Percentiles rank a stretch among this genome's conserved stretches.
Conservation (phyloP, 768 basidiomycete species). For the Pulveroboletus ravenelii region DNA sequence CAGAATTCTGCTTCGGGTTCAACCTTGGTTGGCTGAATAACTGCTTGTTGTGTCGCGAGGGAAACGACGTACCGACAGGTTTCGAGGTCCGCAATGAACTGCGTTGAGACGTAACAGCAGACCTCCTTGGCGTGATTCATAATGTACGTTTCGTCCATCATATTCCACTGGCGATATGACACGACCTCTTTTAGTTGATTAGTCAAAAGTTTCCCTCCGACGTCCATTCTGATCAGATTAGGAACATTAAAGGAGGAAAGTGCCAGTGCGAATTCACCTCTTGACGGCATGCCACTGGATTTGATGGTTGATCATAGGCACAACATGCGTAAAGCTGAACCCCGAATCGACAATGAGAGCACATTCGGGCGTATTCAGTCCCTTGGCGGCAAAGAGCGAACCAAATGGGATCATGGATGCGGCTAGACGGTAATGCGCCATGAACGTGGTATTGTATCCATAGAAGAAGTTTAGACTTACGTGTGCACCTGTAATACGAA, state of each 20-base stretch:
- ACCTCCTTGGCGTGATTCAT: constrained; percentile 90
- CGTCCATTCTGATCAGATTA: constrained; percentile 65
- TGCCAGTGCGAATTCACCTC: constrained; percentile 44
- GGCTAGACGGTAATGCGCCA: constrained; percentile 42
- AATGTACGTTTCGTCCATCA: constrained; percentile 96
- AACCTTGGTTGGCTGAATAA: constrained; percentile 35
- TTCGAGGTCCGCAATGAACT: constrained; percentile 73
- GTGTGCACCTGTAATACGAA: constrained; percentile 74
- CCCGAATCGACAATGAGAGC: constrained; percentile 82
- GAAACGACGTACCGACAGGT: constrained; percentile 62
- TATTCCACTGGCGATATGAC: constrained; percentile 95
- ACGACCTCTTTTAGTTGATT: constrained; percentile 93
- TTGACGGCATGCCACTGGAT: constrained; percentile 80
- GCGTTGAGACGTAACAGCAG: constrained; percentile 79
- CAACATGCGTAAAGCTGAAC: constrained; percentile 90
- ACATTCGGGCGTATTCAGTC: constrained; percentile 64
- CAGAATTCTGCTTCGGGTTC: constrained; percentile 54
- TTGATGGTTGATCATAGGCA: constrained; percentile 72
- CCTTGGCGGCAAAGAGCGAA: constrained; percentile 52
- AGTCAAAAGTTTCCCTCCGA: constrained; percentile 92
- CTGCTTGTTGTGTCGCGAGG: constrained; percentile 14
- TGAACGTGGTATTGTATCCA: constrained; percentile 20
- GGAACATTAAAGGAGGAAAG: constrained; percentile 12
- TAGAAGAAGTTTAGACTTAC: constrained; percentile 44
- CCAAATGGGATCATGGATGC: constrained; percentile 78